Conservation (phyloP, 2,329 filamentous ascomycete genomes). For the Xylaria digitata region DNA sequence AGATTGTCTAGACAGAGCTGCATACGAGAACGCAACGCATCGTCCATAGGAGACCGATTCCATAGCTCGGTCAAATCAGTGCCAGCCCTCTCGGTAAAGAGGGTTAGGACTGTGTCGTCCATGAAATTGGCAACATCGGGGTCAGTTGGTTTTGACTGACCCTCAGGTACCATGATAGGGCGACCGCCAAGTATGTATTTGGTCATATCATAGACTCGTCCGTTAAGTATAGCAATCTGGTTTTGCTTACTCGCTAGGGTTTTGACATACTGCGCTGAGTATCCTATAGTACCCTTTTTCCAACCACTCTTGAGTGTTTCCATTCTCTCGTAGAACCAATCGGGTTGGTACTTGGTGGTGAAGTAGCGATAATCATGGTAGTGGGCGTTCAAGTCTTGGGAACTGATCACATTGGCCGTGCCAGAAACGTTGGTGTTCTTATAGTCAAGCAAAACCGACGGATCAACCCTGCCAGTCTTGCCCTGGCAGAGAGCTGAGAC, state of each 20-base stretch:
- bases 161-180: slow-evolving; percentile 66
- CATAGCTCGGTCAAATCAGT: slow-evolving; percentile 86
- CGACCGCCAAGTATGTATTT: slow-evolving; percentile 83
- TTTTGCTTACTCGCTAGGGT: slow-evolving; percentile 72
- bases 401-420: slow-evolving; percentile 71
- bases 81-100: slow-evolving; percentile 83
- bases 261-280: slow-evolving; percentile 79
- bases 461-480: slow-evolving; percentile 71
- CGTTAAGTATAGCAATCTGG: slow-evolving; percentile 81
- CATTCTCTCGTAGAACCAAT: slow-evolving; percentile 95
- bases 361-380: slow-evolving; percentile 95
- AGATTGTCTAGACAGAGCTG: slow-evolving; percentile 88
- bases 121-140: slow-evolving; percentile 79
- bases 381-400: slow-evolving; percentile 75
- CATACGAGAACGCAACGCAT: slow-evolving; percentile 73
- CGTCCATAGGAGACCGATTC: slow-evolving; percentile 73
- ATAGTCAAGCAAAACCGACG: slow-evolving; percentile 86
- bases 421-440: slow-evolving; percentile 79
- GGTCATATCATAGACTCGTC: slow-evolving; percentile 88
- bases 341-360: slow-evolving; percentile 82
- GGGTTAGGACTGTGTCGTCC: slow-evolving; percentile 75
- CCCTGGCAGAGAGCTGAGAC: slow-evolving; percentile 92
- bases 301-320: slow-evolving; percentile 79
- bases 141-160: slow-evolving; percentile 58
- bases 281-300: slow-evolving; percentile 89